Evolutionary conservation across 2,329 filamentous ascomycete genomes (phyloP).

Genomic region (Aspergillus cejpii): DNA sequence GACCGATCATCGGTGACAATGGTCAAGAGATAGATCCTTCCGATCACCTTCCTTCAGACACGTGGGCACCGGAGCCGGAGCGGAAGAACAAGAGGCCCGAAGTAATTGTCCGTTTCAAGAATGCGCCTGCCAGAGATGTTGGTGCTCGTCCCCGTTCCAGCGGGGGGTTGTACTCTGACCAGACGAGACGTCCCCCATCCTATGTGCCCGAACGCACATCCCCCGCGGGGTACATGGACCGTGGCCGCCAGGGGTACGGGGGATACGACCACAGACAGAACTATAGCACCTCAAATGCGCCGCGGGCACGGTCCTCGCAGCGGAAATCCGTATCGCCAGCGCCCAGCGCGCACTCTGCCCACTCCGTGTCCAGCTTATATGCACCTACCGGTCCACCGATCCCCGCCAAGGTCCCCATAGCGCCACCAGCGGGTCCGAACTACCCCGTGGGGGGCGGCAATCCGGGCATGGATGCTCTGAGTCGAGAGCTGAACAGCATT

Average conservation of each 20-base stretch:
- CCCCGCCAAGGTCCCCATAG: conserved; percentile 40
- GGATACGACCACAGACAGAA: conserved; percentile 16
- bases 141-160: conserved; percentile 13
- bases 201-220: conserved; percentile 18
- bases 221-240: conserved; percentile 15
- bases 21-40: conserved; percentile 60
- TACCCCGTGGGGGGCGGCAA: conserved; percentile 27
- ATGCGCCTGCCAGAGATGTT: conserved; percentile 29
- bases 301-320: conserved; percentile 19
- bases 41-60: conserved; percentile 58
- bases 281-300: conserved; percentile 23
- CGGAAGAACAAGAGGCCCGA: conserved; percentile 48
- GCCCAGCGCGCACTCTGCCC: conserved; percentile 21
- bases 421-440: conserved; percentile 23
- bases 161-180: conserved; percentile 10
- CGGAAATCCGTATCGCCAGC: conserved; percentile 29
- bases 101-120: conserved; percentile 44
- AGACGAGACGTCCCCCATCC: conserved; percentile 5
- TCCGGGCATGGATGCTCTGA: conserved; percentile 45
- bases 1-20: conserved; percentile 57
- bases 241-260: conserved; percentile 19
- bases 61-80: conserved; percentile 61
- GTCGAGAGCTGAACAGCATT: conserved; percentile 51
- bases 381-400: conserved; percentile 35
- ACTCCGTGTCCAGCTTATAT: conserved; percentile 23